Evolutionary conservation across 2,329 filamentous ascomycete genomes (phyloP), one percentile per base, ranked within the genome.

Genomic region (Colletotrichum paranaense): DNA sequence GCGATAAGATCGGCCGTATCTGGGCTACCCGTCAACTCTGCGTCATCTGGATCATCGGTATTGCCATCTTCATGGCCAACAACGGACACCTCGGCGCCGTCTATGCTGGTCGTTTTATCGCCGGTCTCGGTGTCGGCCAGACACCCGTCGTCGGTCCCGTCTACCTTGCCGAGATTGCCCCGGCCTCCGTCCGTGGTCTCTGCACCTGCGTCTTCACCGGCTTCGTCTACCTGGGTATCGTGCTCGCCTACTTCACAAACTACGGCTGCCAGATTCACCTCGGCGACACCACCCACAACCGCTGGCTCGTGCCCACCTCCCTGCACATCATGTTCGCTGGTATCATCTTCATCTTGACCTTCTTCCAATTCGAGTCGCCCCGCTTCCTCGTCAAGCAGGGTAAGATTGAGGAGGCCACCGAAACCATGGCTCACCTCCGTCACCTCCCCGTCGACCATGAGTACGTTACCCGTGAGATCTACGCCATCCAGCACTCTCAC

Each of bases 281-380:
- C 26, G 80, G 82, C 28, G 83, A 86, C 62, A 77, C 80, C n/a
- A 85, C 83, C 2, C 82, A 85, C 69, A 84, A 84, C 67, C 85
- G 87, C 75, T 91, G 89, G 89, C 87, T 93, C 56, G 88, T 94
- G 0, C 93, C 94, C 0, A 94, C 92, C 55, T 91, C 90, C 76
- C 85, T 95, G 70, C 93, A 96, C 79, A 86, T 96, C 80, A 95
- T 95, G 78, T 95, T 95, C 78, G 91, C 93, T 2, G 89, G 89
- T 5, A 82, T 95, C 73, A 94, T 95, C 79, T 89, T 94, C 78
- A 77, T 90, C 68, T 86, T 95, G 16, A 93, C 90, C 12, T 92
- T 94, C 80, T 88, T 93, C 76, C 89, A 92, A 75, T 87, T 86
- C 69, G 93, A 95, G 80, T 94, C 92, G 0, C 93, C 93, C 0